Evolutionary conservation across 805 yeast species (phyloP).

Genomic region (Saccharomycopsis fibuligera): DNA sequence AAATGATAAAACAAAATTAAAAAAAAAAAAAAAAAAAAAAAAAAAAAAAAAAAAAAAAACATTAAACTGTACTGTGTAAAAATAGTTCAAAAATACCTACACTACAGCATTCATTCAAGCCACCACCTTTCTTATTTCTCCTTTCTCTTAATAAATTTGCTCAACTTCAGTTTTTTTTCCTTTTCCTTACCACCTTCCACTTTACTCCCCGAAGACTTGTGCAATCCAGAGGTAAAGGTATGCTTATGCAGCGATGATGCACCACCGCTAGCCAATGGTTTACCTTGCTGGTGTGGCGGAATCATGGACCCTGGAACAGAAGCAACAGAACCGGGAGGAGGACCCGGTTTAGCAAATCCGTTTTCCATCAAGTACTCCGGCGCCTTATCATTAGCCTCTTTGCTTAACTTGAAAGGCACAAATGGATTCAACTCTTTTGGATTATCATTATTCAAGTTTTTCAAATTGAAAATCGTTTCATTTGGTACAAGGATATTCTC

Average conservation of each 20-base stretch:
- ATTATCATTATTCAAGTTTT: slow-evolving; percentile 28
- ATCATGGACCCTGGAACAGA: neutral
- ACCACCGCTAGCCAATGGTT: neutral
- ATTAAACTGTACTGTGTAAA: no score
- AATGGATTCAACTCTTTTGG: slow-evolving; percentile 13
- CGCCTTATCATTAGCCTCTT: slow-evolving; percentile 10
- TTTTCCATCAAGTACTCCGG: slow-evolving; percentile 16
- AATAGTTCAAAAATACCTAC: no score
- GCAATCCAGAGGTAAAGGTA: neutral
- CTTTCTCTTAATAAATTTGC: slow-evolving; percentile 3
- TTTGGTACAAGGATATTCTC: slow-evolving; percentile 61
- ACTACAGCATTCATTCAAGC: no score
- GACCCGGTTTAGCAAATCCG: slow-evolving; percentile 10
- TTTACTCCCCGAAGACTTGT: neutral
- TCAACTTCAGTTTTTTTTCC: slow-evolving; percentile 19
- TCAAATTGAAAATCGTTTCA: slow-evolving; percentile 34
- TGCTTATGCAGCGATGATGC: neutral
- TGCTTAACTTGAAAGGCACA: slow-evolving; percentile 7
- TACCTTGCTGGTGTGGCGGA: neutral
- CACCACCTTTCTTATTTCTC: neutral
- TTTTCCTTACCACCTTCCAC: no score
- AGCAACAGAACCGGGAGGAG: neutral
- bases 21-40: no score
- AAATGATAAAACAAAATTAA: no score
- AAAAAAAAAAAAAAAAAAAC: no score